Evolutionary conservation across 2,329 filamentous ascomycete genomes (phyloP), one percentile per base, ranked within the genome.

Genomic region (Aspergillus sp.): DNA sequence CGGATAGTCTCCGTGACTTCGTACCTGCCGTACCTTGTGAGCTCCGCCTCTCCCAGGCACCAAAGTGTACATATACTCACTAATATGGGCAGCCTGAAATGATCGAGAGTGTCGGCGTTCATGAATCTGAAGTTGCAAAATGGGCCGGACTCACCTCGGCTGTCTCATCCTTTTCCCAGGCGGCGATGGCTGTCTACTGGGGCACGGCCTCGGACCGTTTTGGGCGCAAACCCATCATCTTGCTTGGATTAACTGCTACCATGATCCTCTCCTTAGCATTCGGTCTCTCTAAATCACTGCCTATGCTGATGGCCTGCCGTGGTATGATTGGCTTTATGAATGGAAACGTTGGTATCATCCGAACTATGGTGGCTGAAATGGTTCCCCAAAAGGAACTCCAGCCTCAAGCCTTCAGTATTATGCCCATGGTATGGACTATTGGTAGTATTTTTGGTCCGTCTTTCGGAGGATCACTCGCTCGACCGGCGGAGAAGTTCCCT

Each of bases 351-450:
- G 90, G 95, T 1, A 97, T 97, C 61, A 88, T 97, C 62, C 81
- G 93, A 63, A 96, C 91, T 15, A 91, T 95, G 78, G 92, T 97
- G 2, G 93, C 93, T 0, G 93, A 97, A 73, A 87, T 97, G 82
- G 92, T 96, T 2, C 90, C 91, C 0, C 87, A 95, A 72, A 91
- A 84, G 71, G 89, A 92, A 69, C 80, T 96, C 6, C 93, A 97
- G 69, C 93, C 93, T 0, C 82, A 87, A 52, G 95, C 95, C 0
- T 98, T 98, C 73, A 92, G 89, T 62, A 81, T 98, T 46, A 97
- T 98, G 93, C 93, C 93, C 4, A 77, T 98, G 15, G 90, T 89
- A 2, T 98, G 91, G 89, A 92, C 88, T 11, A 79, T 97, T 52
- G 93, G 93, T 0, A 90, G 87, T 37, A 91, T 96, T 39, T 90